Base-by-base conservation (phyloP, 495 filamentous ascomycete species). In the Trichoderma virens region DNA sequence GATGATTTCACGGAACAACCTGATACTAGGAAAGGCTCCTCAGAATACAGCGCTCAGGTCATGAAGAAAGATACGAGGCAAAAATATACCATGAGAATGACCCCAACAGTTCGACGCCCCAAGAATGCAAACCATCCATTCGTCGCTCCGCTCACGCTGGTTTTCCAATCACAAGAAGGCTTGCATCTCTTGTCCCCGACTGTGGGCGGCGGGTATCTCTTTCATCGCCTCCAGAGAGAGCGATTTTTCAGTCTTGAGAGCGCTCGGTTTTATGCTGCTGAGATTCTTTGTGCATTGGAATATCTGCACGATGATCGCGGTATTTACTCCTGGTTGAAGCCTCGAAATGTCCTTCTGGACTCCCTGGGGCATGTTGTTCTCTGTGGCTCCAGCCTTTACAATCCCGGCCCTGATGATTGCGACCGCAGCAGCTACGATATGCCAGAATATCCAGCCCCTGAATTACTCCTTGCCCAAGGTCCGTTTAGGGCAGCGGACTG, bases 401-500 rank as follows among this genome's bases (percentile, higher is more conserved):
- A 92, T 71, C 74, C 92, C 66, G 89, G 92, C 72, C 91, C 91
- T 87, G 91, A 90, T 77, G 91, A 90, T 77, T 88, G 90, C 69
- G 90, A 93, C 69, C 83, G 86, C 67, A 92, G 89, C 31, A 92
- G 90, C 79, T 92, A 89, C 74, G 90, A 90, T 63, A 93, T 89
- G 16, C 90, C 91, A 14, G 90, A 94, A 73, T 93, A 93, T 67
- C 88, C 93, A 54, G 90, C 91, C 7, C 91, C 90, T 11, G 90
- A 94, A 70, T 77, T 93, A 28, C 79, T 94, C 30, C 83, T 90
- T 35, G 89, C 88, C 39, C 85, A 90, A 66, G 89, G 89, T 30
- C 91, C 91, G 72, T 91, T 88, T 43, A 93, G 92, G 76, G 85
- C 88, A 1, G 90, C 92, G 14, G 91, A 94, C 73, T 94, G 90